Base-by-base conservation (phyloP, 2,329 filamentous ascomycete genomes). In the Leptosphaerulina australis region DNA sequence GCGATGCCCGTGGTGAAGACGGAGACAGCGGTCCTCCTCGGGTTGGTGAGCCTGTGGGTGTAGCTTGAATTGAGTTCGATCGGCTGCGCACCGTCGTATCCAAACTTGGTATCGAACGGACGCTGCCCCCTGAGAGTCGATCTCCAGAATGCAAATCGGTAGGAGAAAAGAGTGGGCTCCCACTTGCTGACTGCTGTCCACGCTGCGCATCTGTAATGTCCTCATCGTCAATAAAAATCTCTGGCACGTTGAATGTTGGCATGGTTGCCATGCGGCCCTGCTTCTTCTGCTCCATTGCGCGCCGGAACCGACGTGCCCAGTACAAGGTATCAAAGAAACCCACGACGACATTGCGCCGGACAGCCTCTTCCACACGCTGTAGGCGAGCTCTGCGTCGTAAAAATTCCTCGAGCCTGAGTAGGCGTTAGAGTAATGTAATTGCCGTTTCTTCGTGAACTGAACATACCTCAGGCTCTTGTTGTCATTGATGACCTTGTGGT, bases 401-500 rank as follows among this genome's bases (percentile, higher is more conserved):
- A 72, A 96, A 99, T 69, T 99, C 94, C 66, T 99, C 94, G 2
- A 99, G 82, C 55, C 90, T 91, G 29, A 66, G 74, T 65, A 41
- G 39, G 15, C 38, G 41, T 51, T 35, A 53, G 29, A 29, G 21
- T 4, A 4, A 8, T 33, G 31, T 24, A 11, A 39, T 28, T 28
- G 31, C 1, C 14, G 1, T 15, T 12, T 4, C 14, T 21, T 14
- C 3, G n/a, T 3, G 11, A n/a, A 12, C 14, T 15, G 8, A 17
- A 51, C 60, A 69, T 77, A 89, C 87, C 83, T 87, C 67, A 99
- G 77, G 73, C 91, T 96, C 80, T 97, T 97, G 77, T 88, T 97
- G 74, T 99, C 94, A 61, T 88, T 96, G 71, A 99, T 99, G 67
- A 99, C 91, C 67, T 97, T 99, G 80, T 99, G 96, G 74, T 99